Evolutionary conservation across 1,139 yeast genomes (phyloP), one percentile per base, ranked within the genome.

Genomic region (Blastobotrys proliferans): DNA sequence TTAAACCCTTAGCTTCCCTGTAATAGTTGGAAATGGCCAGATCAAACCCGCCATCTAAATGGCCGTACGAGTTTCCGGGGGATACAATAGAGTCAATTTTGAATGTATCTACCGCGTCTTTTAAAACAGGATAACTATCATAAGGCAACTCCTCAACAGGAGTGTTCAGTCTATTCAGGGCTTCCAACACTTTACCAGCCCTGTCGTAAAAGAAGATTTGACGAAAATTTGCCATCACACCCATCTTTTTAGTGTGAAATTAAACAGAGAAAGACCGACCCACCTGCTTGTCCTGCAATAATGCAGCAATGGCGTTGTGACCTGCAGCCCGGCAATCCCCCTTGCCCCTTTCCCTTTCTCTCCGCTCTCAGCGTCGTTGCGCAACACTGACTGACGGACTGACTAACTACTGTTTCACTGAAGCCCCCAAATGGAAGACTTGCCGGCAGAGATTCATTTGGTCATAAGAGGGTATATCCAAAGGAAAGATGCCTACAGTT

Each of bases 1-100:
- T 36, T 35, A 52, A 46, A 38, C 25, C 29, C 9, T 18, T 27
- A 4, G 14, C 18, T 6, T 39, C 33, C 22, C 28, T 61, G 49
- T 67, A 71, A 44, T 63, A 62, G 6, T 57, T 45, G 11, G 69
- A 64, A 17, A 75, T 50, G 0, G 69, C 72, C 25, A 63, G 51
- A 55, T 76, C 80, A 50, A 75, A 70, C 1, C 80, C 79, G 2
- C 80, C 81, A 4, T 74, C 74, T 50, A 76, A 58, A 37, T 60
- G 66, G 1, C 79, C 80, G 41, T 68, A 62, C 1, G 77, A 72
- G 49, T 76, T 76, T 0, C 79, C 79, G 0, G 81, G 80, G 1
- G 79, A 73, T 0, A 76, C 70, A 17, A 76, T 61, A 1, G 73
- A 48, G 21, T 49, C 55, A 16, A 57, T 44, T 11, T 38, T 25